Evolutionary conservation across 805 yeast species (phyloP), one percentile per base, ranked within the genome.

Genomic region (Debaryomyces tyrocola): DNA sequence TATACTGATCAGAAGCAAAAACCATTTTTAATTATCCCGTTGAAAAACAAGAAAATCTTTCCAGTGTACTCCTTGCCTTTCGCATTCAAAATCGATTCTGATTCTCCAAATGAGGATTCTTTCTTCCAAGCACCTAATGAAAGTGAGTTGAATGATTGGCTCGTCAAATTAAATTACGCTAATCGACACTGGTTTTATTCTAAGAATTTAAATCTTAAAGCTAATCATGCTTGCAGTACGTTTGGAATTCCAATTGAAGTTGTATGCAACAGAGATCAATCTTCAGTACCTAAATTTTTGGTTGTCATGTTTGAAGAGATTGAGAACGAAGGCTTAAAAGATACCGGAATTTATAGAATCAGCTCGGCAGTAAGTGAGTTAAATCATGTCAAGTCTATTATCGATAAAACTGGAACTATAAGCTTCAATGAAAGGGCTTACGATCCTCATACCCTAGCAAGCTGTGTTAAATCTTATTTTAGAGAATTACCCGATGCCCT

Each of bases 401-500:
- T 80, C 45, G 81, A 80, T 54, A 63, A 61, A 45, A 47, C 60
- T 5, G 84, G 84, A 3, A 69, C 68, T 39, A 64, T 78, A 48
- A 70, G 75, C 53, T 73, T 78, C 64, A 83, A 77, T 49, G 79
- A 78, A 44, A 58, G 66, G 33, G 60, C 53, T 74, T 83, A 83
- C 59, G 96, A 88, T 62, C 80, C 87, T 37, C 92, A 91, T 62
- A 86, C 96, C 1, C 79, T 90, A 40, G 90, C 96, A 1, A 94
- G 96, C 28, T 84, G 95, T 56, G 85, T 91, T 56, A 91, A 91
- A 62, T 77, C 86, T 51, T 91, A 80, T 59, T 69, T 91, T 55
- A 77, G 97, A 56, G 97, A 90, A 55, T 69, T 91, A 31, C 96
- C 97, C 0, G 96, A 90, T 56, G 87, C 95, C 2, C 66, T 90